Evolutionary conservation across 176 grass and related monocot genomes (phyloP).

Genomic region (Oryza coarctata): DNA sequence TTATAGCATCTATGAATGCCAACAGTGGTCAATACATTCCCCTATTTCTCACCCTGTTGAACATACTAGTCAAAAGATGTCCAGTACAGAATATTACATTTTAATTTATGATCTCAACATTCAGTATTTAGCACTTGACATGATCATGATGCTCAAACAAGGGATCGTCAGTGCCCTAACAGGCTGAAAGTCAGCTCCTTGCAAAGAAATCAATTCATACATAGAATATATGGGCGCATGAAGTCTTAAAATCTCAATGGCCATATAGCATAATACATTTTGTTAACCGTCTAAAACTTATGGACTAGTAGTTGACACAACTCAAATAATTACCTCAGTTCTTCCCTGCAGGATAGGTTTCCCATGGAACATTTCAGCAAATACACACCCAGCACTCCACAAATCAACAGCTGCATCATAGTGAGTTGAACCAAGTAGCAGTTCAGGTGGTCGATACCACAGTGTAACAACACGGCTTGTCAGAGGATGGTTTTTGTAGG

Average conservation of each 20-base stretch:
- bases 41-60: neutral
- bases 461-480: constrained; percentile 97
- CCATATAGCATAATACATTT: neutral
- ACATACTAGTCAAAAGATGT: neutral
- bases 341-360: constrained; percentile 90
- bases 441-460: constrained; percentile 96
- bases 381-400: constrained; percentile 96
- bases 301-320: neutral
- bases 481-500: constrained; percentile 56
- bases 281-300: neutral
- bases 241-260: neutral
- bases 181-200: neutral
- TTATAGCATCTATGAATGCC: neutral
- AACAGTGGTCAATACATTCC: neutral
- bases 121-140: neutral
- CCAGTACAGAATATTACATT: neutral
- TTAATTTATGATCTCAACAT: neutral
- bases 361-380: constrained; percentile 77
- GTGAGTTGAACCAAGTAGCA: constrained; percentile 86
- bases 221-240: neutral
- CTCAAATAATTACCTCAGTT: constrained; percentile 74
- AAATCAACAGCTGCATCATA: constrained; percentile 93
- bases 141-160: neutral
- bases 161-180: neutral
- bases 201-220: neutral